Percentiles rank a stretch among this genome's conserved stretches.
Evolutionary conservation across 257 asterid genomes (phyloP).

Genomic region (Nemophila menziesii): DNA sequence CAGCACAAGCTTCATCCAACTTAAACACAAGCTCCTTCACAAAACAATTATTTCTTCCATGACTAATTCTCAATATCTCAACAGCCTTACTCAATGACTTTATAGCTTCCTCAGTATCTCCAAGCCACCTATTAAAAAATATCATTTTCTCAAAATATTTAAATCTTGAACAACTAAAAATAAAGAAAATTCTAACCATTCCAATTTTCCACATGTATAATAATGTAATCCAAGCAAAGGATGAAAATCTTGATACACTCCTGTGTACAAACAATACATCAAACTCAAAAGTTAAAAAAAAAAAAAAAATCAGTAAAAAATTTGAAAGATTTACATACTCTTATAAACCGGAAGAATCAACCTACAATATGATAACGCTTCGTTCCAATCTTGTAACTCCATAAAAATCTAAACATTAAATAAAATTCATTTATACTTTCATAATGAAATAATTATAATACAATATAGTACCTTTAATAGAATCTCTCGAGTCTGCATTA

Average conservation of each 20-base stretch:
- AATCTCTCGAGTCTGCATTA: conserved; percentile 67
- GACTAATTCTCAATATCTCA: conserved; percentile 56
- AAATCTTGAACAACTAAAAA: background rate
- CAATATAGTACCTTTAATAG: conserved; percentile 54
- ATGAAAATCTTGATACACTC: conserved; percentile 60
- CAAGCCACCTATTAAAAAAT: conserved; percentile 46
- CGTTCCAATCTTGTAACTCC: conserved; percentile 75
- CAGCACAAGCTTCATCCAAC: conserved; percentile 87
- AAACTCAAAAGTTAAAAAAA: background rate
- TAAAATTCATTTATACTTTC: background rate
- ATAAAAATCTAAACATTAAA: conserved; percentile 33
- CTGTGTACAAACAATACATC: conserved; percentile 23
- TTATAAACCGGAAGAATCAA: conserved; percentile 56
- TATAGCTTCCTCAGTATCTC: conserved; percentile 54
- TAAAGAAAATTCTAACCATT: conserved; percentile 48
- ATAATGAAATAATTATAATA: too few species aligned
- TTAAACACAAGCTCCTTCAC: conserved; percentile 46
- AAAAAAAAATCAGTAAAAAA: background rate
- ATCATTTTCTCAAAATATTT: background rate
- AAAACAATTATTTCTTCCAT: conserved; percentile 51
- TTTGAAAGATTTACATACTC: conserved; percentile 35
- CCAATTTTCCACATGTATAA: conserved; percentile 79
- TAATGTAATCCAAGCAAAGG: conserved; percentile 87
- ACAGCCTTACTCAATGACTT: conserved; percentile 56
- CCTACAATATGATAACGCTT: conserved; percentile 64